phyloP scores from a whole-genome alignment of 2,329 filamentous ascomycete species.

The Akanthomyces uredinophilus region DNA sequence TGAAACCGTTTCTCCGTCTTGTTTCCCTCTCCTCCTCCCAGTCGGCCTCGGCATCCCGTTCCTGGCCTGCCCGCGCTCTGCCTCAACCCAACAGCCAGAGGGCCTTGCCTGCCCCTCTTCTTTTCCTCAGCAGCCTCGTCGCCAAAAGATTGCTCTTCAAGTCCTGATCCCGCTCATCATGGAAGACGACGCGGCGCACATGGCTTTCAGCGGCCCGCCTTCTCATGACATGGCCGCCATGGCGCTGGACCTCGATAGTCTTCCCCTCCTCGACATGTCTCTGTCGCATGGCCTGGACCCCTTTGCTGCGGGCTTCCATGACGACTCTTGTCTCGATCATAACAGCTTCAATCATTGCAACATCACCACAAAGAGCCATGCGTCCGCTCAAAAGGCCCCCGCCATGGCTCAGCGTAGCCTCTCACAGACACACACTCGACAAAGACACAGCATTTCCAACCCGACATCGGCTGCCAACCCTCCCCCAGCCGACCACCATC shows the following conservation, averaged over 20 bases:
- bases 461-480: background rate
- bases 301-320: slow-evolving; percentile 26
- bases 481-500: background rate
- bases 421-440: slow-evolving; percentile 13
- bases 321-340: slow-evolving; percentile 29
- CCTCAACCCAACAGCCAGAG: background rate
- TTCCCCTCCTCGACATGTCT: slow-evolving; percentile 23
- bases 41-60: background rate
- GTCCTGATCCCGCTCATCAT: slow-evolving; percentile 18
- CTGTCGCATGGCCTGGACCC: slow-evolving; percentile 24
- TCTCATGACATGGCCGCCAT: slow-evolving; percentile 27
- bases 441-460: slow-evolving; percentile 16
- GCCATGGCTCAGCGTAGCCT: slow-evolving; percentile 15
- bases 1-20: background rate
- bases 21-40: background rate
- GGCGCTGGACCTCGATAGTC: slow-evolving; percentile 23
- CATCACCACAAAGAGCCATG: slow-evolving; percentile 17
- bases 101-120: background rate
- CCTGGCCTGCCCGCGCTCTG: background rate
- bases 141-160: background rate
- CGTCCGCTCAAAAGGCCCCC: slow-evolving; percentile 7
- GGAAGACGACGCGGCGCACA: slow-evolving; percentile 23
- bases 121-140: slow-evolving; percentile 3
- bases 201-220: slow-evolving; percentile 21
- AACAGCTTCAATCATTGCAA: slow-evolving; percentile 17